Evolutionary conservation across 1,139 yeast species (phyloP).

Genomic region (Yamadazyma kanchanaburiensis): DNA sequence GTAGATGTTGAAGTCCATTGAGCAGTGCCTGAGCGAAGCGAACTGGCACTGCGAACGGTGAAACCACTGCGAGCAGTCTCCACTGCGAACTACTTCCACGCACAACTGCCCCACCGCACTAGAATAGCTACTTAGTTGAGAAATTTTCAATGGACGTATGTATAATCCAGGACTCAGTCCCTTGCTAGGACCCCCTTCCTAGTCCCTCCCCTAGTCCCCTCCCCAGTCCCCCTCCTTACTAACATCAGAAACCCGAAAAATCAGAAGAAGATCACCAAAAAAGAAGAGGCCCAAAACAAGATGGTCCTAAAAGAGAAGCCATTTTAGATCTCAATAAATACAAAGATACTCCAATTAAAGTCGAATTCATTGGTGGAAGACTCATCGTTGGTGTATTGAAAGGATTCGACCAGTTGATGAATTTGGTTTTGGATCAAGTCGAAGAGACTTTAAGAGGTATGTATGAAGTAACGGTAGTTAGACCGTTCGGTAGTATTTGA

Average conservation of each 20-base stretch:
- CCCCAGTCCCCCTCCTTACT: too few species aligned
- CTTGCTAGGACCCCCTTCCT: background rate
- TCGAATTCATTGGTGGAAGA: slow-evolving; percentile 87
- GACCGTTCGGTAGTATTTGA: background rate
- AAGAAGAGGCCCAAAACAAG: slow-evolving; percentile 43
- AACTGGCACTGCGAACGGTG: too few species aligned
- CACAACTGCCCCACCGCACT: too few species aligned
- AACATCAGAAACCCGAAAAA: background rate
- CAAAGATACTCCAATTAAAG: slow-evolving; percentile 69
- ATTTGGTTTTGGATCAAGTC: slow-evolving; percentile 84
- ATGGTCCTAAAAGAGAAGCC: slow-evolving; percentile 86
- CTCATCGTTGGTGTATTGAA: slow-evolving; percentile 71
- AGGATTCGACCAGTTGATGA: slow-evolving; percentile 92
- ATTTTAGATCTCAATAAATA: slow-evolving; percentile 79
- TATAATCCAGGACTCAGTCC: background rate
- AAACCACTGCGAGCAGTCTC: too few species aligned
- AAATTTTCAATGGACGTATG: too few species aligned
- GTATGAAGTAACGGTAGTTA: slow-evolving; percentile 14
- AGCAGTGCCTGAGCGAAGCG: too few species aligned
- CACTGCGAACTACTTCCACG: too few species aligned
- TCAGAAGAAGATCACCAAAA: slow-evolving; percentile 14
- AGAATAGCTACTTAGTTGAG: too few species aligned
- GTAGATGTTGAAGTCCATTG: slow-evolving; percentile 52
- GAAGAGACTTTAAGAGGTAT: slow-evolving; percentile 61
- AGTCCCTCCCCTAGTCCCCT: too few species aligned